phyloP scores from a whole-genome alignment of 2,329 filamentous ascomycete species.

The Colletotrichum trifolii region DNA sequence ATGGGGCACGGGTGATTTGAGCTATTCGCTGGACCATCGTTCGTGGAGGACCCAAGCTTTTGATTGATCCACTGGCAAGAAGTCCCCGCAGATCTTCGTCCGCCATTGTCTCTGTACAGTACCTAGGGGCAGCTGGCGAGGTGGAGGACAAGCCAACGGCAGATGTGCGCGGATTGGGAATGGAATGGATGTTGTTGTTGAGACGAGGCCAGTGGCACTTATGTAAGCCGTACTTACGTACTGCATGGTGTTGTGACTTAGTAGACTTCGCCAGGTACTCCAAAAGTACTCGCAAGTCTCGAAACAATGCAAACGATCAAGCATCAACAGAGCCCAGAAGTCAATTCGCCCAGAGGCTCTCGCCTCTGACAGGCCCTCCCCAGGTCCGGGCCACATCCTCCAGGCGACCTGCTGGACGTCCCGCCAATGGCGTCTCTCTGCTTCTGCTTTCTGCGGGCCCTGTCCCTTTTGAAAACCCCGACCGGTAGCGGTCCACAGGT shows the following conservation, averaged over 20 bases:
- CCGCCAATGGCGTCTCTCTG: no score
- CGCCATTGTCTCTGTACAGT: background rate
- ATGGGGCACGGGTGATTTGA: slow-evolving; percentile 14
- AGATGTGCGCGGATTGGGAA: no score
- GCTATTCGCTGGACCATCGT: background rate
- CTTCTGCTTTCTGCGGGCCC: no score
- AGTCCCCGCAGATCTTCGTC: slow-evolving; percentile 18
- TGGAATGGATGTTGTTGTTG: no score
- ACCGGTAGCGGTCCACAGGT: slow-evolving; percentile 29
- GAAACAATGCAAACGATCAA: slow-evolving; percentile 16
- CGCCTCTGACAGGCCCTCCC: slow-evolving; percentile 18
- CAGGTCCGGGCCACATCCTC: background rate
- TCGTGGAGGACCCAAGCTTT: no score
- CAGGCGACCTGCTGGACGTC: no score
- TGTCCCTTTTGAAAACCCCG: slow-evolving; percentile 11
- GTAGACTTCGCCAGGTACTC: background rate
- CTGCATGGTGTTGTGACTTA: background rate
- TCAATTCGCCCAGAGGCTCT: slow-evolving; percentile 28
- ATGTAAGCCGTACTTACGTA: background rate
- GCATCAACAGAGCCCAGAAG: slow-evolving; percentile 29
- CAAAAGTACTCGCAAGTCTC: slow-evolving; percentile 12
- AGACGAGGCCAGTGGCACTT: no score
- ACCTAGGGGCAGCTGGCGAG: no score
- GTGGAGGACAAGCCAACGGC: no score
- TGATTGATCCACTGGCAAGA: background rate